These are phyloP conservation scores for Carex cristatella DNA, from an alignment of 176 grass and related monocot genomes.

Conservation along the genomic window DNA sequence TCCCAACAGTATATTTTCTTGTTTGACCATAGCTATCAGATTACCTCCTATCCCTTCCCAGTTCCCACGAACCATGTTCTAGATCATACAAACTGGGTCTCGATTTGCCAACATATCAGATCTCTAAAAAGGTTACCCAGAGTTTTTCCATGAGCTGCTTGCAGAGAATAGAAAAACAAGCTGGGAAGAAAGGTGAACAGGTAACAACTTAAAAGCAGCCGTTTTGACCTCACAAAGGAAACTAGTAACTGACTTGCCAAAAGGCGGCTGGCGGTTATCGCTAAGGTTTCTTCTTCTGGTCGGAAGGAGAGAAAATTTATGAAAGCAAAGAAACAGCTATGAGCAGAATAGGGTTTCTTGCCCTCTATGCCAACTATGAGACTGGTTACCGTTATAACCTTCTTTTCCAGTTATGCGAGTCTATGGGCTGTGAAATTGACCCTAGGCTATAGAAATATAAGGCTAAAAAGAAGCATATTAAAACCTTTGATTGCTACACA, in stretches of 20 bases:
- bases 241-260: background rate
- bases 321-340: background rate
- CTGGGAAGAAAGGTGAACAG: background rate
- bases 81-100: background rate
- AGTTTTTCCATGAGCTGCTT: background rate
- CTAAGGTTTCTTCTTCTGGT: background rate
- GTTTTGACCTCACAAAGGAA: background rate
- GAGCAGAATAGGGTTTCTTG: background rate
- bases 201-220: background rate
- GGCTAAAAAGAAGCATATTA: background rate
- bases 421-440: background rate
- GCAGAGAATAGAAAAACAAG: background rate
- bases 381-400: background rate
- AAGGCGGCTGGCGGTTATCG: background rate
- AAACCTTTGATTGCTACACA: background rate
- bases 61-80: background rate
- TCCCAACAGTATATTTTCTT: background rate
- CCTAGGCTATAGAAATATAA: background rate
- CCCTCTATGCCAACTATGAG: background rate
- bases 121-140: background rate
- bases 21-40: background rate
- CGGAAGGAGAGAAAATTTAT: background rate
- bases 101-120: background rate
- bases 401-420: background rate
- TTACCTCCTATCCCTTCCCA: background rate